Evolutionary conservation across 192 early-diverging fungal genomes (phyloP), one percentile per base, ranked within the genome.

Genomic region (Coemansia sp.): DNA sequence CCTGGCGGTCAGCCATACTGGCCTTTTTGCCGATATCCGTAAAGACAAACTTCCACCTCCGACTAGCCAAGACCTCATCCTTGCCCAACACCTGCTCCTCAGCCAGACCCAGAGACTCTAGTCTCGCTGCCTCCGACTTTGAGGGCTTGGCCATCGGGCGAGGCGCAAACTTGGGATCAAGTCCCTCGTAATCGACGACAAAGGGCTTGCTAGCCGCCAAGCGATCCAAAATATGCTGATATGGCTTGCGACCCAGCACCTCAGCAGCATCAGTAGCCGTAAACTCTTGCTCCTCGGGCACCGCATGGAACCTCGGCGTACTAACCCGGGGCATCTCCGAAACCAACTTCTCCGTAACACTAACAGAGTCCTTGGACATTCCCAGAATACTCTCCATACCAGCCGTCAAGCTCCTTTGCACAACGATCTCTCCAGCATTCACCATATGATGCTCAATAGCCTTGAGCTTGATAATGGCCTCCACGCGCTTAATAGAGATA

Each of bases 391-490:
- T 80, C 69, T 98, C 96, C 95, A 98, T 98, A 57, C 90, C 89
- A 43, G 84, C 75, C 3, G 87, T 86, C 59, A 95, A 85, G 32
- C 91, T 87, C 60, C 77, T 86, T 80, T 95, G 92, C 23, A 89
- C 63, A 37, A 73, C 63, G 32, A 86, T 62, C 52, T 66, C 46
- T 11, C 66, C 90, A 40, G 89, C 67, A n/a, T 80, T 64, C n/a
- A 87, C 75, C 90, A 90, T 87, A 39, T 93, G 78, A 64, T 88
- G 84, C 73, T 93, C 93, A 46, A 91, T 75, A 11, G 90, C 87
- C 78, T 96, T 96, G 57, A 98, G 84, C 58, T 91, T 88, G 38
- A 98, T 73, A 66, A 98, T 91, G n/a, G 95, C 96, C 81, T 96
- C 89, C 8, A 94, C 87, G 47, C 96, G 89, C 67, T 88, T 90